Evolutionary conservation across 495 filamentous ascomycete species (phyloP).

Genomic region (Aspergillus ellipticus): DNA sequence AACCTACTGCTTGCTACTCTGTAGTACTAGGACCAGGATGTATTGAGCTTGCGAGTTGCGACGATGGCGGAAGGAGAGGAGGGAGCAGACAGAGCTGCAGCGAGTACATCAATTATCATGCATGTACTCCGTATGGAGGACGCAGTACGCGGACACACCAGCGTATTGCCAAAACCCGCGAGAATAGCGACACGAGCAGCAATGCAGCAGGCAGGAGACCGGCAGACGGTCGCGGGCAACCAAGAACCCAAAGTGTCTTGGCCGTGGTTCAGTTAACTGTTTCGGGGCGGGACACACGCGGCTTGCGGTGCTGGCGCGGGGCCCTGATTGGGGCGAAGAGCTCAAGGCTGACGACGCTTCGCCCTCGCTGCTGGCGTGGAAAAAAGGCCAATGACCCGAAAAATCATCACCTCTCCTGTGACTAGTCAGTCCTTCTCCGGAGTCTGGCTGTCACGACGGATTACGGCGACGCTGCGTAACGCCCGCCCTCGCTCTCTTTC

Average conservation of each 20-base stretch:
- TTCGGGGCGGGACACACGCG: conserved; percentile 42
- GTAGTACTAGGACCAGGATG: too few relatives aligned
- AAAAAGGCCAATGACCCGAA: conserved; percentile 14
- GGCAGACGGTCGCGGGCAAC: background rate
- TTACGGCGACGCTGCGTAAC: background rate
- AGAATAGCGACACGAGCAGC: background rate
- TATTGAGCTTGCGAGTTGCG: too few relatives aligned
- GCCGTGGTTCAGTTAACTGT: conserved; percentile 24
- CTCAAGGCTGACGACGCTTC: conserved; percentile 47
- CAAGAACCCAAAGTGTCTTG: conserved; percentile 26
- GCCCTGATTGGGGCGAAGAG: conserved; percentile 39
- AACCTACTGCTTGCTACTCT: background rate
- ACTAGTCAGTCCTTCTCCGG: conserved; percentile 1
- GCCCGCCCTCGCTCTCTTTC: background rate
- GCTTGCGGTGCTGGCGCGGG: conserved; percentile 35
- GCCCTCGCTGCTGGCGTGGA: conserved; percentile 28
- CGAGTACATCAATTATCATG: background rate
- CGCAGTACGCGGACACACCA: too few relatives aligned
- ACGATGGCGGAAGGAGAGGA: background rate
- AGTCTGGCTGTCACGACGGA: background rate
- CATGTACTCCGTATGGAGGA: background rate
- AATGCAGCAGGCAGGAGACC: conserved; percentile 1
- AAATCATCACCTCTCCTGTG: conserved; percentile 3
- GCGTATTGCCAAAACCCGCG: background rate
- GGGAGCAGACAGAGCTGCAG: background rate